Percentiles rank a stretch among this genome's conserved stretches.
phyloP scores from a whole-genome alignment of 1,139 yeast genomes.

The Hyphopichia wangnamkhiaoensis region DNA sequence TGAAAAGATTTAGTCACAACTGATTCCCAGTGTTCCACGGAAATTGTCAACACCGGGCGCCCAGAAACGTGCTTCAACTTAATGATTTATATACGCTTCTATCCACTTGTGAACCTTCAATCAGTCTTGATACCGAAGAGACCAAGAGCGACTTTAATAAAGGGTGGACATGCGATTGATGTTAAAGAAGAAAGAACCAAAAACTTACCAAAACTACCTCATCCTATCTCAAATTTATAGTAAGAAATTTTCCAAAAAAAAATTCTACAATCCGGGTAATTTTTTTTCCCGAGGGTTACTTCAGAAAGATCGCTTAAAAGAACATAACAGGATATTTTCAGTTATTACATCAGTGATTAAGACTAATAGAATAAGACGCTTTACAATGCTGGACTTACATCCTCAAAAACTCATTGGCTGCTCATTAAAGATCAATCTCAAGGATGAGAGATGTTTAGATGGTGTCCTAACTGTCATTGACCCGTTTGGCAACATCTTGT shows the following conservation, averaged over 20 bases:
- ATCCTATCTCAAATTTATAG: neutral
- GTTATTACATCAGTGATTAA: too few relatives aligned
- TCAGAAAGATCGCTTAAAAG: too few relatives aligned
- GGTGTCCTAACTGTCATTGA: slow-evolving; percentile 47
- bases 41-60: slow-evolving; percentile 55
- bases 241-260: neutral
- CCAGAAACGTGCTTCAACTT: slow-evolving; percentile 55
- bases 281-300: neutral
- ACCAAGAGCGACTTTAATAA: slow-evolving; percentile 23
- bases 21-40: slow-evolving; percentile 56
- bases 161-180: slow-evolving; percentile 52
- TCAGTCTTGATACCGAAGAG: slow-evolving; percentile 14
- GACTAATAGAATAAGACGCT: neutral
- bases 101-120: slow-evolving; percentile 28
- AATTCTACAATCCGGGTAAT: neutral
- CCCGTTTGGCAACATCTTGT: slow-evolving; percentile 46
- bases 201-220: neutral
- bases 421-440: slow-evolving; percentile 27
- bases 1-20: slow-evolving; percentile 48
- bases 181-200: slow-evolving; percentile 22
- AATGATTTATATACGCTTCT: slow-evolving; percentile 45
- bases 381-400: slow-evolving; percentile 1
- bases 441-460: slow-evolving; percentile 34
- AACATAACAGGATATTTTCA: too few relatives aligned
- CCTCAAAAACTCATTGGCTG: slow-evolving; percentile 37